Evolutionary conservation across 1,284 basidiomycete species (phyloP), one percentile per base, ranked within the genome.

Genomic region (Sporisorium scitamineum): DNA sequence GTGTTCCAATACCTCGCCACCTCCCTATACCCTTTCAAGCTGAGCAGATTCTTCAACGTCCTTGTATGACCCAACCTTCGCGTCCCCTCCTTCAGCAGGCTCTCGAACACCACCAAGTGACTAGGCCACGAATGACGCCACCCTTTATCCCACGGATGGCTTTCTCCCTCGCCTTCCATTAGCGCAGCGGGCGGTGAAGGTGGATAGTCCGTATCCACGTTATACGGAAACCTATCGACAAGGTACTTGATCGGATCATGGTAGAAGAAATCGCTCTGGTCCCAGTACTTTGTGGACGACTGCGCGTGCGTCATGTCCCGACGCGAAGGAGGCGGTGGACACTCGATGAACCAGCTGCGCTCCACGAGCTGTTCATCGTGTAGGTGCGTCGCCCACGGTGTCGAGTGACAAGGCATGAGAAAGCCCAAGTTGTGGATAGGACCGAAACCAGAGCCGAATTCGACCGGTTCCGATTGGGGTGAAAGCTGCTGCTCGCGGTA

Each of bases 351-450:
- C 81, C 81, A 82, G 32, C 74, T 75, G 7, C 60, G 54, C 27
- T 65, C 50, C 22, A 59, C 69, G 22, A 64, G 68, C 11, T 67
- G 56, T 18, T 24, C n/a, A 13, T 61, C 50, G 83, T 99, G 96
- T 22, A 99, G 86, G 85, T 95, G 92, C 5, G 94, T 91, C 81
- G 94, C 92, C 88, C 94, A 96, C 3, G 96, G 96, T 0, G 93
- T 94, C n/a, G 94, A 97, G 87, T 99, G 97, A 78, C 97, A 99
- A 3, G 97, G 97, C 93, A 95, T 96, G 20, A 98, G 87, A 70
- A 94, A 91, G 1, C 93, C 94, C 16, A 97, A 86, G 9, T 90
- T 90, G 87, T 20, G 87, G 77, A 22, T 85, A 64, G 68, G 10
- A 54, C 68, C 61, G 76, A 57, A 31, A 67, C 22, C 61, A 20